Evolutionary conservation across 805 yeast genomes (phyloP).

Genomic region (Isabelozyma heimii): DNA sequence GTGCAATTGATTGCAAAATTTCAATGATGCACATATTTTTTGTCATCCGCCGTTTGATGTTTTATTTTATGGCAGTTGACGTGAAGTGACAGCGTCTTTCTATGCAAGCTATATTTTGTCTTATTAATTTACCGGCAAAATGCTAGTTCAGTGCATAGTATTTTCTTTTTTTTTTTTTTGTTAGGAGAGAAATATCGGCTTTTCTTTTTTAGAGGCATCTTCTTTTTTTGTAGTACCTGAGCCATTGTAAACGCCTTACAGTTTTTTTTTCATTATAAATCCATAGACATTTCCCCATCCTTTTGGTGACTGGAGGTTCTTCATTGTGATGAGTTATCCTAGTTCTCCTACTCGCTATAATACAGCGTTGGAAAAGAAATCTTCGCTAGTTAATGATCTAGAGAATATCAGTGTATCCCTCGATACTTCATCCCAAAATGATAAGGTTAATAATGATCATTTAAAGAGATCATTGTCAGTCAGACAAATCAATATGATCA

Average conservation of each 20-base stretch:
- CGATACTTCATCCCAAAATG: background rate
- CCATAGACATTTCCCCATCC: background rate
- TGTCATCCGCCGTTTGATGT: background rate
- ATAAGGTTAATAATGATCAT: constrained; percentile 7
- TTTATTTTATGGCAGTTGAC: background rate
- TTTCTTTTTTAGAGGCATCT: background rate
- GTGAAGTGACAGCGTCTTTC: background rate
- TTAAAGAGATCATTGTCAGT: constrained; percentile 19
- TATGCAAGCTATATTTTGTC: too few species aligned
- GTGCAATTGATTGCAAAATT: background rate
- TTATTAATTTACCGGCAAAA: too few species aligned
- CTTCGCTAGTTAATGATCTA: background rate
- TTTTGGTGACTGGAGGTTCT: background rate
- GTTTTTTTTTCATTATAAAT: background rate
- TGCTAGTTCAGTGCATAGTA: too few species aligned
- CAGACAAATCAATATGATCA: constrained; percentile 32
- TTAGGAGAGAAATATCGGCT: background rate
- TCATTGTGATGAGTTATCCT: background rate
- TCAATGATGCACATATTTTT: background rate
- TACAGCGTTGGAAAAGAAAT: background rate
- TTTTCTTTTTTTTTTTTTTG: too few species aligned
- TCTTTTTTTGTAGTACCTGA: background rate
- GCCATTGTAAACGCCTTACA: background rate
- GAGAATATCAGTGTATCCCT: background rate
- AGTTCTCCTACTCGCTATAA: too few species aligned